Conservation (phyloP, 306 rosid species). For the Phaseolus lunatus region DNA sequence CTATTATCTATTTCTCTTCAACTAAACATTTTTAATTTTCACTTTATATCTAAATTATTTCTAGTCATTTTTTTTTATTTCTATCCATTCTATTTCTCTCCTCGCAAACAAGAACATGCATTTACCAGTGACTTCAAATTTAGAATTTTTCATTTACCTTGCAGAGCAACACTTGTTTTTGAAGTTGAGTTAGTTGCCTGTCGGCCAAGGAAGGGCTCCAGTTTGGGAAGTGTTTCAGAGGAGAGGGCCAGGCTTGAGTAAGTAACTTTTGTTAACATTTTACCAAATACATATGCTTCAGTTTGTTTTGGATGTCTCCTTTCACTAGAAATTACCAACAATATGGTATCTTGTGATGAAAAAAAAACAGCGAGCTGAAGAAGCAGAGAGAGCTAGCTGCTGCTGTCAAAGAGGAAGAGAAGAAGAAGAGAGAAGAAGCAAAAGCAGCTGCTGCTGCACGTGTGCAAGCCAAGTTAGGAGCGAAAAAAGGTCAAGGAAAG, state of each 20-base stretch:
- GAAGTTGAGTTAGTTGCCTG: conserved; percentile 95
- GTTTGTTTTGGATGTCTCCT: neutral
- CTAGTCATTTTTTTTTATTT: no score
- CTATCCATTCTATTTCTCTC: no score
- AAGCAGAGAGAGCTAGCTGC: conserved; percentile 94
- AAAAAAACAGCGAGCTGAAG: conserved; percentile 79
- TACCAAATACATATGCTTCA: neutral
- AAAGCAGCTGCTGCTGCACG: conserved; percentile 96
- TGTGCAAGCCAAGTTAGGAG: conserved; percentile 86
- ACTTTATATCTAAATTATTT: no score
- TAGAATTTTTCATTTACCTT: conserved; percentile 1
- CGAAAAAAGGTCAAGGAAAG: conserved; percentile 90
- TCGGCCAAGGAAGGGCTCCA: conserved; percentile 89
- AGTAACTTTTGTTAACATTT: conserved; percentile 38
- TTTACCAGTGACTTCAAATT: neutral
- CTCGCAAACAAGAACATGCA: conserved; percentile 36
- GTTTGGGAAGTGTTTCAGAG: conserved; percentile 85
- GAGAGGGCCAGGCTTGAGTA: conserved; percentile 98
- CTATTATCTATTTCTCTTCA: neutral
- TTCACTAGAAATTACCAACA: neutral
- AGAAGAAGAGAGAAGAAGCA: conserved; percentile 87
- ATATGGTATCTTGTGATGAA: conserved; percentile 32
- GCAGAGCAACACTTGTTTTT: conserved; percentile 91
- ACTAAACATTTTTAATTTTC: no score
- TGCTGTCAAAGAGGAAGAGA: conserved; percentile 86